Conservation (phyloP, 2,329 filamentous ascomycete genomes). For the Knufia petricola region DNA sequence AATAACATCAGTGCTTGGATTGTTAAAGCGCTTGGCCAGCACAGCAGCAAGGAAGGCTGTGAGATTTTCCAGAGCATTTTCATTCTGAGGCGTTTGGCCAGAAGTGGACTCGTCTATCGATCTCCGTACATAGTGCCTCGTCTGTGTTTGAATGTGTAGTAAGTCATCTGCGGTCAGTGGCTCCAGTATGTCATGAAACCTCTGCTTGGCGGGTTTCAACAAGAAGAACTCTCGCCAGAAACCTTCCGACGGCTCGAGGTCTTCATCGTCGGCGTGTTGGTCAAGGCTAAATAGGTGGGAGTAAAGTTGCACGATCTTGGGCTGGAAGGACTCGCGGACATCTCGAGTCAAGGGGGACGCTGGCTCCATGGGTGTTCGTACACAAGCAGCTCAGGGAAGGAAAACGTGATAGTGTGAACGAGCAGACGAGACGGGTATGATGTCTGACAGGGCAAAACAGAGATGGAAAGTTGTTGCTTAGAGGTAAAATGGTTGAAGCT, state of each 20-base stretch:
- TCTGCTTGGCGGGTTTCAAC: constrained; percentile 63
- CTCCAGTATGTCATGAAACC: constrained; percentile 59
- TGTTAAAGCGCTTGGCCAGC: constrained; percentile 82
- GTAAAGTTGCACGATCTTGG: constrained; percentile 88
- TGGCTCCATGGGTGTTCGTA: constrained; percentile 46
- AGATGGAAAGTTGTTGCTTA: neutral
- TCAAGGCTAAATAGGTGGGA: constrained; percentile 62
- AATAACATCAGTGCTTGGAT: constrained; percentile 91
- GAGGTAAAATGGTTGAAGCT: constrained; percentile 4
- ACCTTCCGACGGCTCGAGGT: constrained; percentile 65
- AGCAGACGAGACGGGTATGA: no score
- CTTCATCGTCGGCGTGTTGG: constrained; percentile 37
- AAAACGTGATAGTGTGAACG: no score
- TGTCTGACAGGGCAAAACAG: neutral
- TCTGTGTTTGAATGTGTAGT: constrained; percentile 63
- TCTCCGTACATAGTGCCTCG: constrained; percentile 66
- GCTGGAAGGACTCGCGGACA: constrained; percentile 81
- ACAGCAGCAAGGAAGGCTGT: constrained; percentile 76
- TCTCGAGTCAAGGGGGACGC: constrained; percentile 84
- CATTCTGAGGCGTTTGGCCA: constrained; percentile 52
- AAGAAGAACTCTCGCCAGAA: constrained; percentile 98
- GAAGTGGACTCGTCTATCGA: constrained; percentile 61
- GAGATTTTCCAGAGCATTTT: constrained; percentile 84
- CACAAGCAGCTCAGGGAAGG: neutral
- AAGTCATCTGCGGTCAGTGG: constrained; percentile 64